phyloP scores from a whole-genome alignment of 1,284 basidiomycete genomes.

The Ganoderma lucidum region DNA sequence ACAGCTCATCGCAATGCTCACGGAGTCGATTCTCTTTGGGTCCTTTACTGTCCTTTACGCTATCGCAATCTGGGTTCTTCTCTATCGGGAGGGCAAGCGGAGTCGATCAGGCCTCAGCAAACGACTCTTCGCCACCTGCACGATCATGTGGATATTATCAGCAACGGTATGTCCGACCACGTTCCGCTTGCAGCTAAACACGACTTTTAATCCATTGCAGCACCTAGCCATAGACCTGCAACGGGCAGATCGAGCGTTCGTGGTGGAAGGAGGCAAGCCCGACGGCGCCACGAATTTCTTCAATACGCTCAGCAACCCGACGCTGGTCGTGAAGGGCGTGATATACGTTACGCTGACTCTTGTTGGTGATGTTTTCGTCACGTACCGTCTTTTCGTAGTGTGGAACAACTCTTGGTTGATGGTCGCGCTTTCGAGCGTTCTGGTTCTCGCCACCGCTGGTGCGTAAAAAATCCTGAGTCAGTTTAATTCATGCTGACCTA shows the following conservation, averaged over 20 bases:
- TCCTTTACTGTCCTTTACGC: conserved; percentile 32
- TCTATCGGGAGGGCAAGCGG: conserved; percentile 31
- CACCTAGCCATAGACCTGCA: conserved; percentile 28
- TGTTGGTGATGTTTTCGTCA: conserved; percentile 30
- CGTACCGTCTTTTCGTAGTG: conserved; percentile 29
- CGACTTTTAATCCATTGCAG: conserved; percentile 6
- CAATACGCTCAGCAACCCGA: conserved; percentile 24
- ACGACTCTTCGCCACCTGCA: conserved; percentile 30
- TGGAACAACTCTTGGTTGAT: conserved; percentile 30
- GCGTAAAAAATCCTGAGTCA: not conserved
- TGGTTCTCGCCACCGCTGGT: conserved; percentile 29
- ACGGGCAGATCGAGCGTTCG: conserved; percentile 27
- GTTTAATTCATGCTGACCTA: not conserved
- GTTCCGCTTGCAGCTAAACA: not conserved
- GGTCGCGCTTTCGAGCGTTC: conserved; percentile 16
- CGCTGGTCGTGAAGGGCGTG: conserved; percentile 31
- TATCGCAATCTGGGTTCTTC: conserved; percentile 32
- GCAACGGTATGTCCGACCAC: conserved; percentile 18
- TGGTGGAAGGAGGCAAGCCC: conserved; percentile 22
- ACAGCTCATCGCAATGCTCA: conserved; percentile 26
- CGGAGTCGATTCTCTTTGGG: conserved; percentile 31
- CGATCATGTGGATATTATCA: conserved; percentile 29
- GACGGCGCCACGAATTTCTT: conserved; percentile 25
- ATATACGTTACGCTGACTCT: conserved; percentile 32
- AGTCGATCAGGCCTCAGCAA: conserved; percentile 25